Conservation (phyloP, 116 monocot genomes). For the Cymodocea nodosa region DNA sequence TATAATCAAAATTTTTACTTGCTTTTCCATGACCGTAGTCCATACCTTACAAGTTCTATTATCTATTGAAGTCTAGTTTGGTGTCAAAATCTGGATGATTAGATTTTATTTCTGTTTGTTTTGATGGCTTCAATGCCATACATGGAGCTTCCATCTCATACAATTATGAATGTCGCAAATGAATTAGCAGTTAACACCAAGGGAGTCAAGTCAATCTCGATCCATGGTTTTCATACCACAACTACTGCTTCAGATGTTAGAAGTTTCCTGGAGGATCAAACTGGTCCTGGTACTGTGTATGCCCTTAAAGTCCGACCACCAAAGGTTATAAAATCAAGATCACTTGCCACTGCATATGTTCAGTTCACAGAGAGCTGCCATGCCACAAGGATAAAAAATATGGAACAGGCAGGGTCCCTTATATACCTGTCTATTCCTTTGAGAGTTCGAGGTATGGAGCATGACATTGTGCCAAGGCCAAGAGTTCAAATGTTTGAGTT, state of each 20-base stretch:
- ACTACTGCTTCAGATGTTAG: conserved; percentile 23
- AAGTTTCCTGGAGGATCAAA: conserved; percentile 34
- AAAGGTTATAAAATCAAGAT: conserved; percentile 14
- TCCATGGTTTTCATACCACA: conserved; percentile 41
- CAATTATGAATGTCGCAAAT: too few relatives aligned
- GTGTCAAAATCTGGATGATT: background rate
- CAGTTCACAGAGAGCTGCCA: conserved; percentile 36
- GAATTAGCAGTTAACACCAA: conserved; percentile 4
- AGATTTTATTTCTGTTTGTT: background rate
- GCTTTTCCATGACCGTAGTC: background rate
- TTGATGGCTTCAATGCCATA: background rate
- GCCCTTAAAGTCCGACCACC: conserved; percentile 61
- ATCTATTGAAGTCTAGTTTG: background rate
- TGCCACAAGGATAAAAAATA: conserved; percentile 13
- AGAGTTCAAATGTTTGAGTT: conserved; percentile 23
- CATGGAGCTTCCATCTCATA: too few relatives aligned
- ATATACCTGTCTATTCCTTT: conserved; percentile 8
- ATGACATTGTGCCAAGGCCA: conserved; percentile 61
- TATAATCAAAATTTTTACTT: too few relatives aligned
- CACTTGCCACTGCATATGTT: conserved; percentile 42
- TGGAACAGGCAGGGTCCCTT: background rate
- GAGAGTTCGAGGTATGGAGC: conserved; percentile 18
- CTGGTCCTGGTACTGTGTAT: conserved; percentile 33
- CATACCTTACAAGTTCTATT: background rate
- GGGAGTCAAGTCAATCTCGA: conserved; percentile 33